Conservation (phyloP, 352 stramenopile genomes). For the Discostella stelligera region DNA sequence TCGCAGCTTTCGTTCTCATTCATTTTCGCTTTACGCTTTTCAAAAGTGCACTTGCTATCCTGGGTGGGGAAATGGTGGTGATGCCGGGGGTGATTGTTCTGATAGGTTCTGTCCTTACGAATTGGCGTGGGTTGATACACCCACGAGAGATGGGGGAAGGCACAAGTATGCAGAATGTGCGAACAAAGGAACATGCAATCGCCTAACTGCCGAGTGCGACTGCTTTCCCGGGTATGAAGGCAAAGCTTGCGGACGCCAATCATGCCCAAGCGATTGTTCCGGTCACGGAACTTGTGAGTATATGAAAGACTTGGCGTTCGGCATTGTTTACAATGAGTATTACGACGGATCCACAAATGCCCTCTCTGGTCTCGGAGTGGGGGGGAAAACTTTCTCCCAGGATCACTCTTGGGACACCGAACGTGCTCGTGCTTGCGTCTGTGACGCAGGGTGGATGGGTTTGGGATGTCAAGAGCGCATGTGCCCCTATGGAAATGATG, state of each 20-base stretch:
- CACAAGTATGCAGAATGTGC: constrained; percentile 77
- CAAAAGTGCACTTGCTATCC: constrained; percentile 67
- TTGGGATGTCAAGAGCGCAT: constrained; percentile 85
- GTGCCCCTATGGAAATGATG: constrained; percentile 87
- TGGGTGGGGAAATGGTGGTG: constrained; percentile 70
- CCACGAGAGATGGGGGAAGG: constrained; percentile 48
- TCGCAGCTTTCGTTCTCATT: not conserved
- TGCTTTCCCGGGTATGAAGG: constrained; percentile 86
- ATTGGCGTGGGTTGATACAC: constrained; percentile 65
- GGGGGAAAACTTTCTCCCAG: constrained; percentile 40
- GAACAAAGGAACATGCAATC: constrained; percentile 91
- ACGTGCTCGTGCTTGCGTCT: constrained; percentile 76
- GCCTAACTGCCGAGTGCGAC: constrained; percentile 82
- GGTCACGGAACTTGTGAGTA: constrained; percentile 80
- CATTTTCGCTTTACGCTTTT: not conserved
- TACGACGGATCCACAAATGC: constrained; percentile 53
- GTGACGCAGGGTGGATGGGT: constrained; percentile 88
- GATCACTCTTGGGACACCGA: constrained; percentile 51
- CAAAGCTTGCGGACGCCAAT: constrained; percentile 62
- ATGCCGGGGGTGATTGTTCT: constrained; percentile 71
- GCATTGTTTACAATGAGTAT: constrained; percentile 71
- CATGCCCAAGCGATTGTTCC: constrained; percentile 70
- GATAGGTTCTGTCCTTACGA: constrained; percentile 71
- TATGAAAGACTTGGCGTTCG: constrained; percentile 75
- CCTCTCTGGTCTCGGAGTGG: constrained; percentile 53